A percentile compares a stretch with the other conserved stretches of the same genome.
These are phyloP conservation scores for Leccinum uliginosum DNA, from an alignment of 768 basidiomycete species.

Conservation along the genomic window DNA sequence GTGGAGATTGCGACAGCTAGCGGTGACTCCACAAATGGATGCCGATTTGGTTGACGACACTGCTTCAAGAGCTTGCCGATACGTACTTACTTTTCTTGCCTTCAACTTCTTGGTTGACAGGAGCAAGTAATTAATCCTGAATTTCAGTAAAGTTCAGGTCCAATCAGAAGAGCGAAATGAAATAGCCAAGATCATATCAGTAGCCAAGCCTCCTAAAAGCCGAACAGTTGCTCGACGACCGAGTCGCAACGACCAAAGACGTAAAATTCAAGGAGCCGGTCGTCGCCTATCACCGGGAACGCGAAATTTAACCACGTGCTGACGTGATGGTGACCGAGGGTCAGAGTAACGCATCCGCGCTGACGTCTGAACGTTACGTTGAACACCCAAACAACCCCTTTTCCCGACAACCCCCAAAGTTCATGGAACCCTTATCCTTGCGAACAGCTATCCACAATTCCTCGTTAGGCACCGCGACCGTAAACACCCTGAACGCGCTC, in stretches of 20 bases:
- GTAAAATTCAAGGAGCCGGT: background rate
- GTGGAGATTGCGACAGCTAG: background rate
- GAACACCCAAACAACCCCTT: background rate
- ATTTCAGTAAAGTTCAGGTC: conserved; percentile 4
- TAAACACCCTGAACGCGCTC: conserved; percentile 10
- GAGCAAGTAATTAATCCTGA: background rate
- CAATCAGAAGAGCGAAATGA: conserved; percentile 2
- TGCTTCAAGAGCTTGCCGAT: background rate
- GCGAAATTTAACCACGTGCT: background rate
- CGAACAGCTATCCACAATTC: conserved; percentile 1
- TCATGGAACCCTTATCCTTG: conserved; percentile 4
- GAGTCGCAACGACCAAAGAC: background rate
- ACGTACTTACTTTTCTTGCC: background rate
- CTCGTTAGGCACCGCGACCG: background rate
- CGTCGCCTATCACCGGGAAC: too few relatives aligned
- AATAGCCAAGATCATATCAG: background rate
- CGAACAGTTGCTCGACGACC: background rate
- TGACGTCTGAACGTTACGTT: background rate
- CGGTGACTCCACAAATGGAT: conserved; percentile 3
- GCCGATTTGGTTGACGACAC: background rate
- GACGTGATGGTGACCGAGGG: conserved; percentile 10
- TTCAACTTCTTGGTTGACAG: background rate
- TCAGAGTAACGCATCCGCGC: background rate
- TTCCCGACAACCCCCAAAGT: background rate
- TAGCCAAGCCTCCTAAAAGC: background rate